Evolutionary conservation across 441 rosid species (phyloP), one percentile per base, ranked within the genome.

Genomic region (Viola pubescens): DNA sequence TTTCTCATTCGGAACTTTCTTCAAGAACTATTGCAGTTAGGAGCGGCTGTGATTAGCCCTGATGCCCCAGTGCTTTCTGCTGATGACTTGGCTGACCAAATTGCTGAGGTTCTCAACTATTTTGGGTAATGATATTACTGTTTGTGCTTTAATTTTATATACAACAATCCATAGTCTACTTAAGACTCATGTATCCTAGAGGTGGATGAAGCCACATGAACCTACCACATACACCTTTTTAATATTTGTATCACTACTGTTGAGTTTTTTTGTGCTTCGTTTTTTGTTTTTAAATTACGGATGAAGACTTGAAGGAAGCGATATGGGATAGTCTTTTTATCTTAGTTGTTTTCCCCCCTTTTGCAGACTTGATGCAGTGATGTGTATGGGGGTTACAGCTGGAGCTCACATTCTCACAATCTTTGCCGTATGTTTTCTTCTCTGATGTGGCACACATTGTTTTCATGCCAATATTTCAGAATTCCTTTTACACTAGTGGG

Each of bases 371-470:
- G 97, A 91, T 62, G 77, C 92, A 46, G 98, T 92, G 14, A 89
- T 88, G 97, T 92, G 98, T 64, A 78, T 92, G 92, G 98, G 98
- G 56, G 96, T 87, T 62, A 83, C 95, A 41, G 94, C 96, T n/a
- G 98, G 98, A 75, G 98, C 98, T 16, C 89, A 92, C 70, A 68
- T 89, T 72, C 86, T 92, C 67, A 84, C 96, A 51, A 65, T 92
- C 38, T 92, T 92, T 78, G 92, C 98, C 7, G 98, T 92, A 78
- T 62, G 94, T 59, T 69, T 48, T 63, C 39, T 61, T 55, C 43
- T 48, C 56, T 52, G 9, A 56, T 39, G 57, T 42, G 6, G 37
- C 55, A 6, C 38, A 6, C 40, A 34, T 48, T 38, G 47, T 38
- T 42, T 46, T 16, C 34, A 26, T 26, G 34, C 34, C 34, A 26